These are phyloP conservation scores for Phytophthora agathidicida DNA, from an alignment of 352 stramenopile genomes.

Conservation along the genomic window DNA sequence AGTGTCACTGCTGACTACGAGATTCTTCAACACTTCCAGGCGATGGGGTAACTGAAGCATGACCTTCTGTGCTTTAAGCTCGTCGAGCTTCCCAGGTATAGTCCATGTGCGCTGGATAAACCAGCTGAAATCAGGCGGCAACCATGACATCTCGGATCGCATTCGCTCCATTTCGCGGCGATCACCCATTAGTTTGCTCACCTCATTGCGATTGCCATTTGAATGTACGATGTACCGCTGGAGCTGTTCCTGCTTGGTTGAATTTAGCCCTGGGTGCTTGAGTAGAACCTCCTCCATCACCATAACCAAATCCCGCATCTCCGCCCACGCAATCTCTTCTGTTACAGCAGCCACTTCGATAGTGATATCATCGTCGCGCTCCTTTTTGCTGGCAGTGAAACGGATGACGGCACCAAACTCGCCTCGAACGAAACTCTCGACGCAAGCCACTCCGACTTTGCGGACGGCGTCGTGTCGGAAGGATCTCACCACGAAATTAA, in stretches of 20 bases:
- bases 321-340: slow-evolving; percentile 13
- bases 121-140: too few species aligned
- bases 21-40: neutral
- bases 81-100: neutral
- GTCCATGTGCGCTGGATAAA: neutral
- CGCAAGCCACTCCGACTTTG: neutral
- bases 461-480: slow-evolving; percentile 1
- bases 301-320: slow-evolving; percentile 21
- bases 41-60: neutral
- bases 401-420: slow-evolving; percentile 14
- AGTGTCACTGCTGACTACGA: neutral
- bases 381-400: neutral
- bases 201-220: neutral
- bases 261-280: neutral
- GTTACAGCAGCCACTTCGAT: slow-evolving; percentile 18
- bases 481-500: slow-evolving; percentile 17
- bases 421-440: slow-evolving; percentile 3
- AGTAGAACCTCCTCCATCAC: slow-evolving; percentile 17
- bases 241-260: neutral
- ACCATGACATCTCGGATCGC: neutral
- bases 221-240: neutral
- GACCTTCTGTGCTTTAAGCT: too few species aligned
- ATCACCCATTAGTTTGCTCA: neutral
- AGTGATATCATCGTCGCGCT: slow-evolving; percentile 7
- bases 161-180: neutral